Conservation (phyloP, 306 rosid genomes). For the Sophora flavescens region DNA sequence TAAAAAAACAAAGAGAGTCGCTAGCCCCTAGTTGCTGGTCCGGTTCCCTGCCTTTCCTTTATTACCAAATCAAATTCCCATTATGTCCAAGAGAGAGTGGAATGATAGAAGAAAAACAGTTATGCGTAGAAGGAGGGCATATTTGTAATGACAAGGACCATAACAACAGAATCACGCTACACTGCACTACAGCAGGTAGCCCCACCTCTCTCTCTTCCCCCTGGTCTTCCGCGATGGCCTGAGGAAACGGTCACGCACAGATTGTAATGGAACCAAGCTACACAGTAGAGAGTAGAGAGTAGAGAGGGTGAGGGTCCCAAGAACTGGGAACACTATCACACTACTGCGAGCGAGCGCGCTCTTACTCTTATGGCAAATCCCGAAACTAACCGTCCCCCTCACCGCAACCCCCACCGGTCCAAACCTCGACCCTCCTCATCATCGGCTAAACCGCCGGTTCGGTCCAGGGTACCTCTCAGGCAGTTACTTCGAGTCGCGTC, state of each 20-base stretch:
- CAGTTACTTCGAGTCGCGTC: constrained; percentile 75
- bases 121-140: too few relatives aligned
- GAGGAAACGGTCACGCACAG: constrained; percentile 39
- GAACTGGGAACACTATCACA: neutral
- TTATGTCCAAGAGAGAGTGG: too few relatives aligned
- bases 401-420: constrained; percentile 41
- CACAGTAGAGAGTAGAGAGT: too few relatives aligned
- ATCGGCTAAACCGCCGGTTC: constrained; percentile 35
- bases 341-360: neutral
- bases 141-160: too few relatives aligned
- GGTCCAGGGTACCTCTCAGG: constrained; percentile 58
- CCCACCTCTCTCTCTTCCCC: neutral
- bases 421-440: constrained; percentile 22
- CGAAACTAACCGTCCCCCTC: constrained; percentile 53
- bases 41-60: too few relatives aligned
- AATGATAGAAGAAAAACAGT: too few relatives aligned
- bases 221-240: constrained; percentile 45
- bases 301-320: too few relatives aligned
- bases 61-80: too few relatives aligned
- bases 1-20: too few relatives aligned
- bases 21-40: too few relatives aligned
- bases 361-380: constrained; percentile 55
- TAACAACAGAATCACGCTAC: too few relatives aligned
- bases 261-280: neutral
- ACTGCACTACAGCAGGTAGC: too few relatives aligned